phyloP scores from a whole-genome alignment of 768 basidiomycete species.

The Rhodocollybia butyracea region DNA sequence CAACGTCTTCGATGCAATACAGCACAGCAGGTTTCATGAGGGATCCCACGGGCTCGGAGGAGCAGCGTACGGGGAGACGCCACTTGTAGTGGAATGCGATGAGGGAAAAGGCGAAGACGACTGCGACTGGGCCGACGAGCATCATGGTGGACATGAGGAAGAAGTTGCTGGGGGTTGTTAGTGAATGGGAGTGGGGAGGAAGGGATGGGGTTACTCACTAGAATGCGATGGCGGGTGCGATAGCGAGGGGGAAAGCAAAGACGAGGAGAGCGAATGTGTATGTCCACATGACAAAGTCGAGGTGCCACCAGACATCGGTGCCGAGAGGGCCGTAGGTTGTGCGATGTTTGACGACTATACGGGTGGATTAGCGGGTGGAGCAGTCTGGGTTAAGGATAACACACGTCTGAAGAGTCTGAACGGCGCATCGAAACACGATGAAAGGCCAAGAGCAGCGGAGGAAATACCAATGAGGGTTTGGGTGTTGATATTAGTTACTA shows the following conservation, averaged over 20 bases:
- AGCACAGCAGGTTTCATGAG: constrained; percentile 29
- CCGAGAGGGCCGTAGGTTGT: constrained; percentile 23
- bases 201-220: constrained; percentile 14
- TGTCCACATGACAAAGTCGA: constrained; percentile 32
- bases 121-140: constrained; percentile 25
- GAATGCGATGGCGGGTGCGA: constrained; percentile 23
- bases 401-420: constrained; percentile 25
- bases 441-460: constrained; percentile 27
- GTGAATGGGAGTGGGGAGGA: no score
- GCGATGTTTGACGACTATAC: constrained; percentile 19
- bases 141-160: constrained; percentile 30
- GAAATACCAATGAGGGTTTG: constrained; percentile 24
- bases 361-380: not conserved
- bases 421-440: constrained; percentile 28
- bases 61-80: constrained; percentile 23
- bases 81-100: constrained; percentile 13
- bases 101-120: constrained; percentile 25
- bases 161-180: constrained; percentile 19
- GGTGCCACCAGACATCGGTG: constrained; percentile 26
- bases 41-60: constrained; percentile 24
- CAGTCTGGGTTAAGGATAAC: constrained; percentile 1
- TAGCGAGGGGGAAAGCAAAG: constrained; percentile 26
- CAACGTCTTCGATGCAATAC: constrained; percentile 28
- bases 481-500: constrained; percentile 13
- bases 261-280: constrained; percentile 24